Conservation (phyloP, 2,329 filamentous ascomycete species). For the Xylariaceae sp. region DNA sequence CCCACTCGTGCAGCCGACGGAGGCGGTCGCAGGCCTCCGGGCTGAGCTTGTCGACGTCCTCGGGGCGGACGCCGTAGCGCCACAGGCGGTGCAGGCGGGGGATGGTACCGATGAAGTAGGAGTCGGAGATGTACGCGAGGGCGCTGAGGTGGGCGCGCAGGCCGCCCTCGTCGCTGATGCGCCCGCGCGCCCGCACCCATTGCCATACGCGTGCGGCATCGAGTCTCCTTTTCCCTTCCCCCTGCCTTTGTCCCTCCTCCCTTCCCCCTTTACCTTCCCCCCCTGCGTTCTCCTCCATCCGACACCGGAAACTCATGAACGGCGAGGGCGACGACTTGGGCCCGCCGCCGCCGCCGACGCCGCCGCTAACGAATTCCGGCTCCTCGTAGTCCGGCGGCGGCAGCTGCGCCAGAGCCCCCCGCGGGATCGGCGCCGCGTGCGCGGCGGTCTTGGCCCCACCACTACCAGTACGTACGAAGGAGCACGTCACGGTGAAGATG, state of each 20-base stretch:
- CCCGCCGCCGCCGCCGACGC: constrained; percentile 46
- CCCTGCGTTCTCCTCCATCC: too few species aligned
- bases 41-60: constrained; percentile 56
- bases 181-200: constrained; percentile 76
- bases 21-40: constrained; percentile 44
- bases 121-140: constrained; percentile 90
- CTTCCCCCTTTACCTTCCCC: not conserved
- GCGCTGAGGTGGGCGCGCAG: constrained; percentile 82
- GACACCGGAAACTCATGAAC: constrained; percentile 46
- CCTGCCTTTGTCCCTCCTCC: constrained; percentile 42
- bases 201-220: constrained; percentile 69
- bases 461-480: constrained; percentile 72
- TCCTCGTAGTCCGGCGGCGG: constrained; percentile 48
- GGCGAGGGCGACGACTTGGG: too few species aligned
- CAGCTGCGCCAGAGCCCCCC: constrained; percentile 41
- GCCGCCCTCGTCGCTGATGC: constrained; percentile 73
- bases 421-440: constrained; percentile 67
- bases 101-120: constrained; percentile 90
- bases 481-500: constrained; percentile 95
- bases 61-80: constrained; percentile 63
- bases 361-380: constrained; percentile 47
- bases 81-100: constrained; percentile 79
- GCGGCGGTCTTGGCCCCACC: constrained; percentile 57
- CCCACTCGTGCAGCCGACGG: constrained; percentile 44
- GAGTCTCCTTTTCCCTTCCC: constrained; percentile 45